Evolutionary conservation across 305 asterid genomes (phyloP).

Genomic region (Solanum hybrid): DNA sequence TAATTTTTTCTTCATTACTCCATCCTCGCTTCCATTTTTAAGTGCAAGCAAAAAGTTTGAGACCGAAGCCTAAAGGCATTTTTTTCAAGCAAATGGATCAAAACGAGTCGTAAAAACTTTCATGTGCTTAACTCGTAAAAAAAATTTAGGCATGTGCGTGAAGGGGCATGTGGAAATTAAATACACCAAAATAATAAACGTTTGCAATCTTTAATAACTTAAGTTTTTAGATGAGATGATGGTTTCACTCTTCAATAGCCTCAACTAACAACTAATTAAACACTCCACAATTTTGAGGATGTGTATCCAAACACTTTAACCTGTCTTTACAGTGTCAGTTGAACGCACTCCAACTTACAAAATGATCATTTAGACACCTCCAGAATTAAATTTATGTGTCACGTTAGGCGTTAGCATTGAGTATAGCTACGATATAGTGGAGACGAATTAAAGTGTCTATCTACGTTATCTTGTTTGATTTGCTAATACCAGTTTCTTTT

Average conservation of each 20-base stretch:
- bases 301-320: not conserved
- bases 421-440: not conserved
- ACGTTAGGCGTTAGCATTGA: not conserved
- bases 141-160: not conserved
- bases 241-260: not conserved
- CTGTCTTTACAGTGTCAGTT: not conserved
- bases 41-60: not conserved
- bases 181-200: not conserved
- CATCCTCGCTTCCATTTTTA: not conserved
- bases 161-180: not conserved
- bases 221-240: not conserved
- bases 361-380: not conserved
- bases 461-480: not conserved
- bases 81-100: not conserved
- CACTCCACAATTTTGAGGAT: not conserved
- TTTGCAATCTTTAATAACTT: not conserved
- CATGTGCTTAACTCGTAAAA: not conserved
- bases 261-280: not conserved
- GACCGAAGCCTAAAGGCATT: not conserved
- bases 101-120: not conserved
- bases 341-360: not conserved
- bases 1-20: not conserved
- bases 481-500: not conserved
- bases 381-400: not conserved
- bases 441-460: not conserved